Evolutionary conservation across 176 grass and related monocot genomes (phyloP).

Genomic region (Ampelocalamus luodianensis): DNA sequence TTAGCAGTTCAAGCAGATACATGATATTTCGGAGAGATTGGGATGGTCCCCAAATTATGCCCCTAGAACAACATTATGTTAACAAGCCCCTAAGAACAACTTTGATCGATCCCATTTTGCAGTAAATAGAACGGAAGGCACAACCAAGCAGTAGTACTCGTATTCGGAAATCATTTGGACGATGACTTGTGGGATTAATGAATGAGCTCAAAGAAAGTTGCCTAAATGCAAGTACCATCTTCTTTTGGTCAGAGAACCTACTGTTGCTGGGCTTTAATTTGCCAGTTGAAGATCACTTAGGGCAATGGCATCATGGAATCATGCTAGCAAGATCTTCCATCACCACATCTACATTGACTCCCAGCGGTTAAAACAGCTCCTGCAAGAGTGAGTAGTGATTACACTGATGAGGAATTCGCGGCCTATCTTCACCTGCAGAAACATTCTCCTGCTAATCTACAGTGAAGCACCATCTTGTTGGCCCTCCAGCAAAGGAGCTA

Average conservation of each 20-base stretch:
- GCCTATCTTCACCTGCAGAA: background rate
- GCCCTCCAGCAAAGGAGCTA: background rate
- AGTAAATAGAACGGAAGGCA: background rate
- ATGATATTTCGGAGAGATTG: background rate
- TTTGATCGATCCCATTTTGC: background rate
- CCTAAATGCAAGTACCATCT: background rate
- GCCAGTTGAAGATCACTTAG: background rate
- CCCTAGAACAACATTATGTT: background rate
- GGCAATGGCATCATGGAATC: background rate
- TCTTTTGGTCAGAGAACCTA: background rate
- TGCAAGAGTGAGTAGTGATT: background rate
- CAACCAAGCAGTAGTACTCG: background rate
- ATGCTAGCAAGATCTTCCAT: background rate
- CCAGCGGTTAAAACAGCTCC: background rate
- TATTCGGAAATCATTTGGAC: background rate
- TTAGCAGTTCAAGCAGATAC: background rate
- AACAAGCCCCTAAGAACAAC: no score
- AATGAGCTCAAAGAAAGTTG: background rate
- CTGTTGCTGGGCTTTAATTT: background rate
- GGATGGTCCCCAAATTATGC: conserved; percentile 13
- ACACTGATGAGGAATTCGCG: background rate
- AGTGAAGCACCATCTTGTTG: background rate
- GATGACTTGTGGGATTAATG: background rate
- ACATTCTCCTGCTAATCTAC: background rate
- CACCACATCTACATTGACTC: background rate